These are phyloP conservation scores for Discostella stelligeroides DNA, from an alignment of 108 stramenopile species.

Conservation along the genomic window DNA sequence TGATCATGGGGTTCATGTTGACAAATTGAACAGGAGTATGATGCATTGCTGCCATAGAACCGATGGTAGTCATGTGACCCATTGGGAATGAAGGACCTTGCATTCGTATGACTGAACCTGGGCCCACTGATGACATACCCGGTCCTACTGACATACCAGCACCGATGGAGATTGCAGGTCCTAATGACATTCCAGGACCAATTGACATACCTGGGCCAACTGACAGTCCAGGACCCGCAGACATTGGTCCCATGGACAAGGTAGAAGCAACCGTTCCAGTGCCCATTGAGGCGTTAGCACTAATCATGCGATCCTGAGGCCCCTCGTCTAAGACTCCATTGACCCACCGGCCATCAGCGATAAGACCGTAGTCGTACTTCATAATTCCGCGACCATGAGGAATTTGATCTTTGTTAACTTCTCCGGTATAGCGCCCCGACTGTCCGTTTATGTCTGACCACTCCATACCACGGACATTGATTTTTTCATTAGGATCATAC, in stretches of 20 bases:
- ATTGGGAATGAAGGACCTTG: background rate
- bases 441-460: slow-evolving; percentile 10
- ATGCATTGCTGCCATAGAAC: slow-evolving; percentile 4
- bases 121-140: background rate
- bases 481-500: background rate
- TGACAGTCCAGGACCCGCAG: background rate
- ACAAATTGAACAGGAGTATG: background rate
- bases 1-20: slow-evolving; percentile 2
- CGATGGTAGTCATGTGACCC: background rate
- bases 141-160: background rate
- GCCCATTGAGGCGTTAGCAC: slow-evolving; percentile 9
- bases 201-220: slow-evolving; percentile 1
- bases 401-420: slow-evolving; percentile 7
- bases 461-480: slow-evolving; percentile 17
- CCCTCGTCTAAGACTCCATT: slow-evolving; percentile 32
- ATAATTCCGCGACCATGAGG: slow-evolving; percentile 60
- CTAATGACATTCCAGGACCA: background rate
- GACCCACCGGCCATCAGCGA: slow-evolving; percentile 61
- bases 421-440: slow-evolving; percentile 15
- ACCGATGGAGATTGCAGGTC: background rate
- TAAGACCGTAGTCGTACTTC: slow-evolving; percentile 56
- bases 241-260: background rate
- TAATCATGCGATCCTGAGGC: slow-evolving; percentile 14
- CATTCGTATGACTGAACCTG: background rate
- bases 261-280: slow-evolving; percentile 2